phyloP scores from a whole-genome alignment of 2,329 filamentous ascomycete species.

The Harringtonia aguacate region DNA sequence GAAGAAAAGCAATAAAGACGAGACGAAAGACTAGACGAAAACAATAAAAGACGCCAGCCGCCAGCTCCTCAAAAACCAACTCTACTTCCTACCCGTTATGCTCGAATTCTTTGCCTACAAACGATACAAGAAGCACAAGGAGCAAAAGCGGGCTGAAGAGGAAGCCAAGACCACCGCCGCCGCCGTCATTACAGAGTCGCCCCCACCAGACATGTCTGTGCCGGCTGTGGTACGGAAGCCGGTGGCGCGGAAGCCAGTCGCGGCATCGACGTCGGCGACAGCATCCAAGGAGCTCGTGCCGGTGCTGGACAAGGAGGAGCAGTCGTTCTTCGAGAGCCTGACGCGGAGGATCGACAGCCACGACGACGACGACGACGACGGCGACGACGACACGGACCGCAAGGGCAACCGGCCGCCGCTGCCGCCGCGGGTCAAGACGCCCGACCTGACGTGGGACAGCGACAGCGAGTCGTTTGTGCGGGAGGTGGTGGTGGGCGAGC shows the following conservation, averaged over 20 bases:
- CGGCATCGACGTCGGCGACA: background rate
- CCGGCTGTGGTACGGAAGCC: too few species aligned
- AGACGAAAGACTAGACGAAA: too few species aligned
- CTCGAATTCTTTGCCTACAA: slow-evolving; percentile 53
- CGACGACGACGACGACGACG: slow-evolving; percentile 25
- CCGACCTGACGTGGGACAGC: slow-evolving; percentile 38
- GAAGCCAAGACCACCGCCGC: too few species aligned
- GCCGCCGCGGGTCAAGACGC: slow-evolving; percentile 40
- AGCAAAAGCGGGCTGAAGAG: slow-evolving; percentile 33
- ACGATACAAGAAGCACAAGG: slow-evolving; percentile 50
- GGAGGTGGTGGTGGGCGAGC: slow-evolving; percentile 15
- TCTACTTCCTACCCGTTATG: slow-evolving; percentile 28
- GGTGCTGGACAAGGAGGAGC: slow-evolving; percentile 45
- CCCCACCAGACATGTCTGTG: too few species aligned
- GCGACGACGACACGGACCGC: slow-evolving; percentile 25
- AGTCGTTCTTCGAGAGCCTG: slow-evolving; percentile 46
- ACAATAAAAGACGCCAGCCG: too few species aligned
- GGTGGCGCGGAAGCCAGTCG: slow-evolving; percentile 18
- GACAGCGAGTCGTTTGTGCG: slow-evolving; percentile 25
- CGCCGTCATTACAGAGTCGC: too few species aligned
- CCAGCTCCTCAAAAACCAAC: too few species aligned
- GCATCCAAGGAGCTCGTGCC: slow-evolving; percentile 18
- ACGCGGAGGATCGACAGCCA: slow-evolving; percentile 18
- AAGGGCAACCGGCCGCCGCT: slow-evolving; percentile 33
- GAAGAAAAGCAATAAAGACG: too few species aligned